These are phyloP conservation scores for Colletotrichum costaricense DNA, from an alignment of 2,329 filamentous ascomycete species.

Conservation along the genomic window DNA sequence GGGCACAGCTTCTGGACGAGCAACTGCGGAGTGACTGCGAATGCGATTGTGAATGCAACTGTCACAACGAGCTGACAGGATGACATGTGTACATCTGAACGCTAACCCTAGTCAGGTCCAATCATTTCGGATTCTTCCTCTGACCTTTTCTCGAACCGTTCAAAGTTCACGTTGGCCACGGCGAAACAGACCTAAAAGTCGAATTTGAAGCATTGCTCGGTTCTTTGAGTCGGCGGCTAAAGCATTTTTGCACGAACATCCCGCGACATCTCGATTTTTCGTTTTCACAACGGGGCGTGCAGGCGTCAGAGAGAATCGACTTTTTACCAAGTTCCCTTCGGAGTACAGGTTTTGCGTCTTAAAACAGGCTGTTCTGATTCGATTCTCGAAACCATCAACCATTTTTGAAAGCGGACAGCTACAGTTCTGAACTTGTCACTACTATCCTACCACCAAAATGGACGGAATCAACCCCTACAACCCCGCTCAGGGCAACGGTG, in stretches of 20 bases:
- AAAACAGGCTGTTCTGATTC: constrained; percentile 46
- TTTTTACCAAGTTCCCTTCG: constrained; percentile 50
- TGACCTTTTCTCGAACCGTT: constrained; percentile 43
- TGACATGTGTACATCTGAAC: neutral
- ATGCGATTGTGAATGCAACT: constrained; percentile 1
- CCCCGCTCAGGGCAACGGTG: constrained; percentile 43
- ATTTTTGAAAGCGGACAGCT: neutral
- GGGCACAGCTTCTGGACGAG: neutral
- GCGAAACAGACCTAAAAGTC: constrained; percentile 36
- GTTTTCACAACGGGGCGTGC: constrained; percentile 49
- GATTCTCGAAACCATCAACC: constrained; percentile 43
- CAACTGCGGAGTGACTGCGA: neutral
- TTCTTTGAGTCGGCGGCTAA: constrained; percentile 35
- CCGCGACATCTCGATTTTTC: constrained; percentile 31
- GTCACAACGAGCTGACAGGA: neutral
- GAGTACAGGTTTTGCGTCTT: constrained; percentile 51
- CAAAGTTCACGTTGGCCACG: constrained; percentile 40
- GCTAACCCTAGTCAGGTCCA: constrained; percentile 26
- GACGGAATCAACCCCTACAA: constrained; percentile 49
- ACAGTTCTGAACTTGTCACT: constrained; percentile 1
- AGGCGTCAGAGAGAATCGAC: constrained; percentile 52
- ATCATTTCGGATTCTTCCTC: constrained; percentile 33
- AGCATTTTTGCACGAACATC: constrained; percentile 35
- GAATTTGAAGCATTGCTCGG: constrained; percentile 36
- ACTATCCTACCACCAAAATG: constrained; percentile 39